These are phyloP conservation scores for Casaregolazyma lundiana DNA, from an alignment of 1,139 yeast genomes.

Conservation along the genomic window DNA sequence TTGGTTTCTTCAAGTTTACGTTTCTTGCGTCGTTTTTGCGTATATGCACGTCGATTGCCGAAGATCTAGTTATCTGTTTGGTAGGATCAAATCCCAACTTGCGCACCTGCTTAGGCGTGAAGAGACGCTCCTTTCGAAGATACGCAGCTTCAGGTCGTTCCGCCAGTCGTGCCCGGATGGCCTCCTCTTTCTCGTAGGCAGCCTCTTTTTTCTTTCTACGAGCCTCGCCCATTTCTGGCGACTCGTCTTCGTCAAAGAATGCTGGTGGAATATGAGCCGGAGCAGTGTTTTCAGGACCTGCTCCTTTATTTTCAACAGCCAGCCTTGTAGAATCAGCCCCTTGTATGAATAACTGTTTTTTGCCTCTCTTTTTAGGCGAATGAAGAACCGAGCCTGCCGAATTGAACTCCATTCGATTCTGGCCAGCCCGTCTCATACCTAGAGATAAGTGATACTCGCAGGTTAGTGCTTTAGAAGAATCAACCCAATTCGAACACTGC, in stretches of 20 bases:
- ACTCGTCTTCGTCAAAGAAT: constrained; percentile 13
- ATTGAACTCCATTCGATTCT: constrained; percentile 65
- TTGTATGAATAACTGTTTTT: constrained; percentile 33
- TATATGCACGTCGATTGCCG: constrained; percentile 5
- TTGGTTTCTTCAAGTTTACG: constrained; percentile 15
- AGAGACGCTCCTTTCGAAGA: constrained; percentile 24
- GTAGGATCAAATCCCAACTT: constrained; percentile 35
- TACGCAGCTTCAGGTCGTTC: constrained; percentile 30
- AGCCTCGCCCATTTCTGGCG: constrained; percentile 13
- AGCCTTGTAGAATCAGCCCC: constrained; percentile 9
- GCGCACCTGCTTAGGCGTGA: constrained; percentile 30
- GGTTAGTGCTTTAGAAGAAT: constrained; percentile 46
- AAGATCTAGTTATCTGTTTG: constrained; percentile 10
- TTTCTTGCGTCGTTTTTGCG: constrained; percentile 12
- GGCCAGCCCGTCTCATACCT: constrained; percentile 38
- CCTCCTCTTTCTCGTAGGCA: constrained; percentile 24
- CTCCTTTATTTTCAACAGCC: background rate
- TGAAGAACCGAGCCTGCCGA: constrained; percentile 27
- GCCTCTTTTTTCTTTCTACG: constrained; percentile 17
- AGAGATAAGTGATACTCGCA: constrained; percentile 72
- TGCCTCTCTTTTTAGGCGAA: constrained; percentile 30
- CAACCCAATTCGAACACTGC: constrained; percentile 57
- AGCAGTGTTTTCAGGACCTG: background rate
- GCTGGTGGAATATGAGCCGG: constrained; percentile 4
- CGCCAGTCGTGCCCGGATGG: constrained; percentile 27